Conservation (phyloP, 2,329 filamentous ascomycete species). For the Cordyceps farinosa region DNA sequence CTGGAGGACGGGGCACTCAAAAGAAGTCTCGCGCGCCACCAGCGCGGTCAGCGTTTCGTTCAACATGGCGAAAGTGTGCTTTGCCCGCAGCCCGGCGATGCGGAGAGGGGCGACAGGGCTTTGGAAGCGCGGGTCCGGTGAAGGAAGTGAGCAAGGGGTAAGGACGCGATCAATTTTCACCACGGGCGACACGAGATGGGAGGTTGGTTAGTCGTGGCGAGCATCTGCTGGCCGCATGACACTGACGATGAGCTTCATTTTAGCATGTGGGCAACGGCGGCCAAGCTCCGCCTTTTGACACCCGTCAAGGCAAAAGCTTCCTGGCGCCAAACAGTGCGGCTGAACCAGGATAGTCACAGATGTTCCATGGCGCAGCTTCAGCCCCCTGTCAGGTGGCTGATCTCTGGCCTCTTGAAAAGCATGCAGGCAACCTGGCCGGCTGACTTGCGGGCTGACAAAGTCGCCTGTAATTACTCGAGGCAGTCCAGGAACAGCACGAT, state of each 20-base stretch:
- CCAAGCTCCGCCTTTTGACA: not conserved
- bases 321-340: not conserved
- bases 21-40: not conserved
- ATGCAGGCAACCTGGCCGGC: not conserved
- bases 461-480: not conserved
- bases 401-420: not conserved
- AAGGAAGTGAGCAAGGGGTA: not conserved
- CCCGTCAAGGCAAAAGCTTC: not conserved
- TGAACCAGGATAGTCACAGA: conserved; percentile 1
- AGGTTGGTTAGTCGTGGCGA: not conserved
- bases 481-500: no score
- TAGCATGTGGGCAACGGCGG: not conserved
- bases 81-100: not conserved
- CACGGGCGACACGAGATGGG: not conserved
- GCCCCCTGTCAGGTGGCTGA: not conserved
- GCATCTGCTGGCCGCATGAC: not conserved
- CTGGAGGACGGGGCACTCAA: conserved; percentile 20
- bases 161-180: not conserved
- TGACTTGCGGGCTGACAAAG: conserved; percentile 8
- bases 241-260: conserved; percentile 5
- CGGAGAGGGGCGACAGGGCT: no score
- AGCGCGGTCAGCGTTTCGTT: conserved; percentile 8
- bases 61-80: not conserved
- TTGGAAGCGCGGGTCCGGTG: not conserved
- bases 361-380: conserved; percentile 4